Base-by-base conservation (phyloP, 129 eudicot genomes). In the Escallonia herrerae region DNA sequence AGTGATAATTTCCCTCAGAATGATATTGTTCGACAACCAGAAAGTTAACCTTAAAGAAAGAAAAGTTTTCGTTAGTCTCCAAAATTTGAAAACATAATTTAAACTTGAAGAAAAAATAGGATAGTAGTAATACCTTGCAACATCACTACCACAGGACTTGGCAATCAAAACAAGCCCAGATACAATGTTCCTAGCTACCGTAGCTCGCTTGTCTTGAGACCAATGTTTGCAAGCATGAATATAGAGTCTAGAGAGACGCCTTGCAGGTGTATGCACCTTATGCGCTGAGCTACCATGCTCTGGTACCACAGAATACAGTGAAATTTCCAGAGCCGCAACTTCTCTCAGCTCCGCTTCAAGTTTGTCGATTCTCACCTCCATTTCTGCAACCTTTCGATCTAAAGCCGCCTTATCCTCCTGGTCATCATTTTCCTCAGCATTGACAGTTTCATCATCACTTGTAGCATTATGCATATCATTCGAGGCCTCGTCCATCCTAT, bases 231-330 rank as follows among this genome's bases (percentile, higher is more conserved):
- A 91, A 60, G 98, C 95, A 76, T 88, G 94, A 22, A 93, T 76
- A 68, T 88, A 93, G 48, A 88, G 87, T 63, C 98, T 81, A 72
- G 96, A 88, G 80, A 93, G 96, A 61, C 98, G 98, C 38, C 98
- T 86, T 46, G 98, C 98, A 56, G 98, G 96, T 76, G 96, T 86
- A 72, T 93, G 98, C 74, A 88, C 91, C 87, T 93, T 93, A 78
- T 93, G 98, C 7, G 90, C 96, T 4, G 96, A 93, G 74, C 91
- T 93, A 14, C 91, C 91, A 65, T 93, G 98, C 75, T 88, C 96
- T 4, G 98, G 95, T 43, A 86, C 87, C 48, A 93, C 95, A 11
- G 96, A 85, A 62, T 93, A 93, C 3, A 93, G 81, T n/a, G 98
- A 84, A 50, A 93, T 80, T 75, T 93, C 98, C 66, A 93, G 89